Base-by-base conservation (phyloP, 441 rosid genomes). In the Erysimum pusillum region DNA sequence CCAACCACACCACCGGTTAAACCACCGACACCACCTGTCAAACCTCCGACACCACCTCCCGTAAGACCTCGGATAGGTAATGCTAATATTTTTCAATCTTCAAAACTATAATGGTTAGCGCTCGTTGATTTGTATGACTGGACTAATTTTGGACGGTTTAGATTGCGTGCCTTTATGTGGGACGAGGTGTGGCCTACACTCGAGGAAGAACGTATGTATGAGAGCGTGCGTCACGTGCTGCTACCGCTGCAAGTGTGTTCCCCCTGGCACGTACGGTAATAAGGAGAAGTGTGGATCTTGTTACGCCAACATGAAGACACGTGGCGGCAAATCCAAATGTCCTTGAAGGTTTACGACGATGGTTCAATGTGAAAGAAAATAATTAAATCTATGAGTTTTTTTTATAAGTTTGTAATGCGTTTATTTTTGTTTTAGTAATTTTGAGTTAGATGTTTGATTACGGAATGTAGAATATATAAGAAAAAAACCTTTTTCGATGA, bases 191-290 rank as follows among this genome's bases (percentile, higher is more conserved):
- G 83, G 80, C 48, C 38, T 75, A 51, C 98, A 92, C 66, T 92
- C 97, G 1, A 90, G 97, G 82, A 67, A 72, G 76, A 88, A 83
- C 54, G 4, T 84, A 1, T 94, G 98, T 77, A 51, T 69, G 58
- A 85, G 97, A 75, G 97, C 91, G 25, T 94, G 98, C 84, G 71
- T 80, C 81, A 86, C 95, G 60, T 94, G 98, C 85, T 94, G 98
- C 54, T 83, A 82, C 69, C 80, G 92, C 64, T 94, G 98, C 90
- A 92, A 87, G 67, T 94, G 98, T 17, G 97, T 92, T 53, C 98
- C 98, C 0, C 98, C 98, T 9, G 97, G 97, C 38, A 92, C 97
- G 12, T 90, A 86, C 46, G 98, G 98, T 14, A 92, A 92, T 82
- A 83, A 82, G 13, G 97, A 92, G 71, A 79, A 67, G 72, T 94